Conservation (phyloP, 176 grass and related monocot genomes). For the Guadua angustifolia region DNA sequence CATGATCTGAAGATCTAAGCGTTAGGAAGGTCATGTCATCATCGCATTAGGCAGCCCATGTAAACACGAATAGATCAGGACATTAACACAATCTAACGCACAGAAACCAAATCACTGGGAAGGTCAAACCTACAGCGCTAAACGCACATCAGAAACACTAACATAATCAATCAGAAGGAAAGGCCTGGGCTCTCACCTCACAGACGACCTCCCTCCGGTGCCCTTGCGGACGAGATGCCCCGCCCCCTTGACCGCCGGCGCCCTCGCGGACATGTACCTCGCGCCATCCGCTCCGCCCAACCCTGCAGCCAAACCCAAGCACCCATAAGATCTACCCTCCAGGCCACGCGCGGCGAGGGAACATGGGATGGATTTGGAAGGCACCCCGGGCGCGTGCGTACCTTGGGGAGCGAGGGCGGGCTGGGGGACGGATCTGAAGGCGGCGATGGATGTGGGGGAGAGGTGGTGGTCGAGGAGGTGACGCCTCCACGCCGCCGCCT, state of each 20-base stretch:
- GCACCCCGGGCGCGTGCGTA: not conserved
- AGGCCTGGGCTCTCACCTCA: slow-evolving; percentile 54
- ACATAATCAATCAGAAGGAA: not conserved
- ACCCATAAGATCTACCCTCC: slow-evolving; percentile 31
- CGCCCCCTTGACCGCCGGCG: slow-evolving; percentile 67
- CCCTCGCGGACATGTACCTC: slow-evolving; percentile 54
- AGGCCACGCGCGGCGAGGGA: not conserved
- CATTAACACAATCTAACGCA: not conserved
- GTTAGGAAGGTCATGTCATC: not conserved
- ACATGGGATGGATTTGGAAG: not conserved
- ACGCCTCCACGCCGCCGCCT: slow-evolving; percentile 53
- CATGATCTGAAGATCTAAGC: slow-evolving; percentile 1
- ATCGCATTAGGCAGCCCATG: not conserved
- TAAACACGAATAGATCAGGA: not conserved
- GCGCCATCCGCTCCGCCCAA: slow-evolving; percentile 56
- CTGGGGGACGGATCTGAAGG: slow-evolving; percentile 52
- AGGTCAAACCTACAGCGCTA: not conserved
- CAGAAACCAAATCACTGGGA: not conserved
- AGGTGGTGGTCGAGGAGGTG: slow-evolving; percentile 54
- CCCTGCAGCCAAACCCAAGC: slow-evolving; percentile 28
- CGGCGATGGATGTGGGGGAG: slow-evolving; percentile 38
- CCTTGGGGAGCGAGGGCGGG: slow-evolving; percentile 40
- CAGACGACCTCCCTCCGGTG: slow-evolving; percentile 85
- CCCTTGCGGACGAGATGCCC: slow-evolving; percentile 88
- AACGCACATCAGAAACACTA: not conserved